These are phyloP conservation scores for Kwoniella heveanensis DNA, from an alignment of 768 basidiomycete species.

Conservation along the genomic window DNA sequence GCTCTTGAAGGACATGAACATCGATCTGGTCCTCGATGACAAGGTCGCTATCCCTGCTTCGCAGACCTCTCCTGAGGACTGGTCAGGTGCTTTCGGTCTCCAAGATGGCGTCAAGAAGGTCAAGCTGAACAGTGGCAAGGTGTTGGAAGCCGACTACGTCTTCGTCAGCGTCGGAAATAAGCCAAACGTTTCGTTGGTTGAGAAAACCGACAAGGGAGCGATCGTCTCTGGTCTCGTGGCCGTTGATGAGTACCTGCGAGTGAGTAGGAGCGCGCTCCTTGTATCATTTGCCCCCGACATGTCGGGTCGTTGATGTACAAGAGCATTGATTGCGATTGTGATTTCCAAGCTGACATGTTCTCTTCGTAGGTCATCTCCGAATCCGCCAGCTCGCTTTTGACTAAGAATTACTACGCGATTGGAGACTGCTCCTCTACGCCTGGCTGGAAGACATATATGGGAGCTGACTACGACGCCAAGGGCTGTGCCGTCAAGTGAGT, in stretches of 20 bases:
- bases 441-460: slow-evolving; percentile 35
- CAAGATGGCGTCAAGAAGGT: slow-evolving; percentile 32
- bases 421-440: slow-evolving; percentile 40
- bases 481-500: slow-evolving; percentile 32
- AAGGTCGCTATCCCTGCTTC: slow-evolving; percentile 33
- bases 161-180: slow-evolving; percentile 45
- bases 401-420: slow-evolving; percentile 39
- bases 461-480: slow-evolving; percentile 29
- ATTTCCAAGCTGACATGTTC: neutral
- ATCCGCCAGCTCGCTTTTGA: slow-evolving; percentile 24
- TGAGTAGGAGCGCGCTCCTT: slow-evolving; percentile 20
- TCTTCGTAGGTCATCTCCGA: slow-evolving; percentile 29
- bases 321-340: too few relatives aligned
- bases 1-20: slow-evolving; percentile 19
- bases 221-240: slow-evolving; percentile 27
- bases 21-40: slow-evolving; percentile 31
- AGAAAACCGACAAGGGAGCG: slow-evolving; percentile 28
- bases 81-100: slow-evolving; percentile 33
- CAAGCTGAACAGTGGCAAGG: slow-evolving; percentile 29
- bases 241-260: slow-evolving; percentile 39
- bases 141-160: slow-evolving; percentile 36
- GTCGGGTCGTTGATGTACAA: too few relatives aligned
- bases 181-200: slow-evolving; percentile 31
- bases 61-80: slow-evolving; percentile 16
- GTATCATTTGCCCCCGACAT: too few relatives aligned